Evolutionary conservation across 768 basidiomycete species (phyloP).

Genomic region (Lactarius akahatsu): DNA sequence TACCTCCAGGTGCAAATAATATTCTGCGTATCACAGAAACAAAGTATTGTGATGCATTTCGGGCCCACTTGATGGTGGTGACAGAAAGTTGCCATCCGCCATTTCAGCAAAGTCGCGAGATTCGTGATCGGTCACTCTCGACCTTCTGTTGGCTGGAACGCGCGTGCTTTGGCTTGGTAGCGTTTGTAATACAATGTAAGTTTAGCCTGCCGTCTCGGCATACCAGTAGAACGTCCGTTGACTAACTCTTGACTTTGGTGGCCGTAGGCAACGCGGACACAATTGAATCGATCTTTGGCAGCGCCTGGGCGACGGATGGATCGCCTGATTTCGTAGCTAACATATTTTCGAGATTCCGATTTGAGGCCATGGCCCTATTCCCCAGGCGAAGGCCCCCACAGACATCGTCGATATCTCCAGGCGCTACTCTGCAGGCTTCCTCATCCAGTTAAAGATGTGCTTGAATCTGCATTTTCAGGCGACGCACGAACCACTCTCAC

Average conservation of each 20-base stretch:
- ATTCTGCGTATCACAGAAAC: not conserved
- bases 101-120: not conserved
- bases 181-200: slow-evolving; percentile 21
- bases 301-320: not conserved
- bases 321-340: not conserved
- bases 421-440: slow-evolving; percentile 3
- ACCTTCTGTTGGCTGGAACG: slow-evolving; percentile 11
- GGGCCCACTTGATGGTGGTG: not conserved
- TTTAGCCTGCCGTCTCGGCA: not conserved
- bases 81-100: not conserved
- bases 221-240: not conserved
- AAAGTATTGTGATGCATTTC: not conserved
- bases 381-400: not conserved
- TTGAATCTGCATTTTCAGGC: not conserved
- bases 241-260: not conserved
- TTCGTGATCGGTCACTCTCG: not conserved
- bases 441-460: not conserved
- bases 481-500: not conserved
- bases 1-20: slow-evolving; percentile 3
- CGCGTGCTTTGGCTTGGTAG: slow-evolving; percentile 11
- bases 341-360: not conserved
- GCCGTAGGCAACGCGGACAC: slow-evolving; percentile 1
- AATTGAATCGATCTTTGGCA: slow-evolving; percentile 14
- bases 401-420: not conserved
- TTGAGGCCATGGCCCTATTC: too few relatives aligned